Evolutionary conservation across 1,284 basidiomycete species (phyloP).

Genomic region (Naganishia liquefaciens): DNA sequence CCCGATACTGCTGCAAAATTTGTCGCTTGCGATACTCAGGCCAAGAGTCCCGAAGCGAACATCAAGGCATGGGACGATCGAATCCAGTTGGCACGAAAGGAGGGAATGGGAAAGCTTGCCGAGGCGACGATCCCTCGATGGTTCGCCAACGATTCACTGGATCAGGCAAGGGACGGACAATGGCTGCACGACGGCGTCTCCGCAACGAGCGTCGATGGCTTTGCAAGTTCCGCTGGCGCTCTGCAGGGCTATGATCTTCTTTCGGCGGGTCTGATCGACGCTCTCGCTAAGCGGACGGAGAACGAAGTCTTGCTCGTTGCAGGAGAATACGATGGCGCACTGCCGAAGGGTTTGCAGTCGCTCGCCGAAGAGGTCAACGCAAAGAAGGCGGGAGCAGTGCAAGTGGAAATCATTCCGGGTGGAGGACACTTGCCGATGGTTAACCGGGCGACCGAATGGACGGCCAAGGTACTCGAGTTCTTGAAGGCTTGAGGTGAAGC

Average conservation of each 20-base stretch:
- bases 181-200: conserved; percentile 45
- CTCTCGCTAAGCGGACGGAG: conserved; percentile 39
- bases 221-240: conserved; percentile 50
- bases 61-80: conserved; percentile 54
- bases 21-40: conserved; percentile 55
- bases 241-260: conserved; percentile 54
- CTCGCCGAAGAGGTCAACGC: conserved; percentile 44
- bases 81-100: conserved; percentile 46
- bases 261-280: conserved; percentile 43
- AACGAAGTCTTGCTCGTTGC: conserved; percentile 48
- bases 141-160: conserved; percentile 48
- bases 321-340: conserved; percentile 53
- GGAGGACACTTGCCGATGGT: conserved; percentile 56
- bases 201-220: conserved; percentile 51
- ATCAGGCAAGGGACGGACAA: conserved; percentile 35
- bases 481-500: conserved; percentile 31
- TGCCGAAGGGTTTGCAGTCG: conserved; percentile 49
- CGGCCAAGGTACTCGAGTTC: conserved; percentile 48
- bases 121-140: conserved; percentile 53
- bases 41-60: conserved; percentile 52
- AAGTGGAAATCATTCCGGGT: conserved; percentile 45
- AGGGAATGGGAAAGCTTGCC: conserved; percentile 48
- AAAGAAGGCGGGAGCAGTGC: conserved; percentile 41
- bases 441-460: conserved; percentile 49
- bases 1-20: conserved; percentile 44